These are phyloP conservation scores for Tripterygium wilfordii DNA, from an alignment of 177 flowering plant species.

Conservation along the genomic window DNA sequence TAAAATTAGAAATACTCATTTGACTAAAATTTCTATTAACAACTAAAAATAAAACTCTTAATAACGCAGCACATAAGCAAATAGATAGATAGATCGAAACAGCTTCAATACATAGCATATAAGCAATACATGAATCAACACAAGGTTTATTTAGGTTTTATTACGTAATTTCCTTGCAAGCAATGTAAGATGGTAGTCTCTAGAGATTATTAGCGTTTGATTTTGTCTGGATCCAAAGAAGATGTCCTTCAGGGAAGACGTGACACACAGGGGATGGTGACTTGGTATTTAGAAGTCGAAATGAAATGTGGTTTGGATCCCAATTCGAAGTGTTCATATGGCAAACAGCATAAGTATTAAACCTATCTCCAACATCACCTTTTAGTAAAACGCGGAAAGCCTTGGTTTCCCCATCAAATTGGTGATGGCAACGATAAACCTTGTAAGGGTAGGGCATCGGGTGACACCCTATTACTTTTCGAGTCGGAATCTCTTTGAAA, in stretches of 20 bases:
- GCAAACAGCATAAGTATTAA: conserved; percentile 43
- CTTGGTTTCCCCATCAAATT: conserved; percentile 17
- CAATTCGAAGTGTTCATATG: conserved; percentile 52
- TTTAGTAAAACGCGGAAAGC: conserved; percentile 22
- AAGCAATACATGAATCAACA: no score
- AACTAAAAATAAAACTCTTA: no score
- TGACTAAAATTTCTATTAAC: no score
- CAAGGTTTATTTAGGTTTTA: no score
- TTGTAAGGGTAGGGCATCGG: conserved; percentile 45
- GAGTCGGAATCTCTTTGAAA: conserved; percentile 11
- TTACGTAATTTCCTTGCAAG: no score
- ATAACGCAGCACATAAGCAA: no score
- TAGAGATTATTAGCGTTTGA: neutral
- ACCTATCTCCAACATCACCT: conserved; percentile 32
- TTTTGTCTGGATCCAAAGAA: conserved; percentile 32
- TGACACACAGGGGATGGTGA: conserved; percentile 46
- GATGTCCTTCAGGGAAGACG: conserved; percentile 40
- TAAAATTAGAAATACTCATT: no score
- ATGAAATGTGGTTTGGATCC: conserved; percentile 32
- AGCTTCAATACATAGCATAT: no score
- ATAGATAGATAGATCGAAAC: no score
- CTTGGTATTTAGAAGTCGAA: conserved; percentile 25
- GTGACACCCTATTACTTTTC: conserved; percentile 35
- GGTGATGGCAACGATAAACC: conserved; percentile 49
- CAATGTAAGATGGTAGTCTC: no score